A percentile compares a stretch with the other conserved stretches of the same genome.
Evolutionary conservation across 805 yeast genomes (phyloP).

Genomic region (Starmerella ratchasimensis): DNA sequence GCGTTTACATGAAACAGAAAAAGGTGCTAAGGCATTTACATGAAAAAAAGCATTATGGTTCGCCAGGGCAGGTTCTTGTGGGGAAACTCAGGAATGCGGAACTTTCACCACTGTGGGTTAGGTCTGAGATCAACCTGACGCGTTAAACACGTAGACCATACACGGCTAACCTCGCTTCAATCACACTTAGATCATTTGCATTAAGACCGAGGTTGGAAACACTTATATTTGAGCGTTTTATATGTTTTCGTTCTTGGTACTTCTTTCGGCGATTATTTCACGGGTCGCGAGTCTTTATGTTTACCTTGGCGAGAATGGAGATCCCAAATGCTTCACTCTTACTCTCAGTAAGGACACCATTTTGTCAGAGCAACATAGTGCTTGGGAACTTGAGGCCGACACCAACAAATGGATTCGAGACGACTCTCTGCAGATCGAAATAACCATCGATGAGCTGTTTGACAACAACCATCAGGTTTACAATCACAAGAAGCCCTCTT

Average conservation of each 20-base stretch:
- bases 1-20: no score
- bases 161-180: no score
- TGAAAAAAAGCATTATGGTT: no score
- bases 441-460: constrained; percentile 69
- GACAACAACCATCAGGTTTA: constrained; percentile 72
- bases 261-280: constrained; percentile 2
- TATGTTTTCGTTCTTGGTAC: not conserved
- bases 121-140: no score
- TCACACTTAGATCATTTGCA: no score
- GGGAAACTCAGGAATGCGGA: no score
- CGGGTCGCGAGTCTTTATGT: constrained; percentile 47
- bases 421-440: constrained; percentile 42
- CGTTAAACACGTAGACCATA: no score
- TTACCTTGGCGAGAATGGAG: constrained; percentile 61
- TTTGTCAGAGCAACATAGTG: constrained; percentile 60
- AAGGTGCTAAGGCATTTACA: no score
- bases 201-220: no score
- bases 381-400: constrained; percentile 43
- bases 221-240: no score
- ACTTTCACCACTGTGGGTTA: no score
- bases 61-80: no score
- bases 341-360: constrained; percentile 67
- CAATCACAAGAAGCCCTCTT: constrained; percentile 44
- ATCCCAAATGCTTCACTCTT: constrained; percentile 65
- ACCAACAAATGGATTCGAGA: constrained; percentile 39